Evolutionary conservation across 768 basidiomycete species (phyloP).

Genomic region (Pisolithus tinctorius): DNA sequence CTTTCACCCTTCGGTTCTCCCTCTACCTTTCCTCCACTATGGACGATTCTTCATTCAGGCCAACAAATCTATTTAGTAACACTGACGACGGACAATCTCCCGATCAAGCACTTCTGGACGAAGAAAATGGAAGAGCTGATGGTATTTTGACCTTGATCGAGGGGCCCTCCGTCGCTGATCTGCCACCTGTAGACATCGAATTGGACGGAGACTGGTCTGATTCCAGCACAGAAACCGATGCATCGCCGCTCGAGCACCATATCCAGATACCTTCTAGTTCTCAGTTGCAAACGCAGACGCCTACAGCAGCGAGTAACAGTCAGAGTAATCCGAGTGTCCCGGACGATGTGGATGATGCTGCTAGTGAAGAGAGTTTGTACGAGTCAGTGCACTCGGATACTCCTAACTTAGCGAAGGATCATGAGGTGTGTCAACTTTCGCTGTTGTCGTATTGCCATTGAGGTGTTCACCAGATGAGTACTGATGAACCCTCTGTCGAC

Average conservation of each 20-base stretch:
- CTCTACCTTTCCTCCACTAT: background rate
- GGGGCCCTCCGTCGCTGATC: too few relatives aligned
- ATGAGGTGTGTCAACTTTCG: background rate
- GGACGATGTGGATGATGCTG: background rate
- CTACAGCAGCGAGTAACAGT: too few relatives aligned
- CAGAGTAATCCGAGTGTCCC: background rate
- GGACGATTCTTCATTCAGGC: background rate
- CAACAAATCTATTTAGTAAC: background rate
- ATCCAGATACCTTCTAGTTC: too few relatives aligned
- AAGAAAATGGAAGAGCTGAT: background rate
- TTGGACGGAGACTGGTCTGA: too few relatives aligned
- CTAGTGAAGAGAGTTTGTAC: background rate
- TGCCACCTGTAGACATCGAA: too few relatives aligned
- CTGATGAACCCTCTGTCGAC: background rate
- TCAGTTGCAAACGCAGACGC: too few relatives aligned
- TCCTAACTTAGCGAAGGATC: background rate
- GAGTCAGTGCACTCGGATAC: background rate
- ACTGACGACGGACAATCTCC: background rate
- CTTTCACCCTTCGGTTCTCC: too few relatives aligned
- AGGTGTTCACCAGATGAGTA: background rate
- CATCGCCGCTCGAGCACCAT: too few relatives aligned
- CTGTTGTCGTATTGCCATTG: background rate
- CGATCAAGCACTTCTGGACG: background rate
- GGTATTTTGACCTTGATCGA: too few relatives aligned
- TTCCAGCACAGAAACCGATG: too few relatives aligned